Evolutionary conservation across 2,329 filamentous ascomycete species (phyloP).

Genomic region (Hypoxylon sp.): DNA sequence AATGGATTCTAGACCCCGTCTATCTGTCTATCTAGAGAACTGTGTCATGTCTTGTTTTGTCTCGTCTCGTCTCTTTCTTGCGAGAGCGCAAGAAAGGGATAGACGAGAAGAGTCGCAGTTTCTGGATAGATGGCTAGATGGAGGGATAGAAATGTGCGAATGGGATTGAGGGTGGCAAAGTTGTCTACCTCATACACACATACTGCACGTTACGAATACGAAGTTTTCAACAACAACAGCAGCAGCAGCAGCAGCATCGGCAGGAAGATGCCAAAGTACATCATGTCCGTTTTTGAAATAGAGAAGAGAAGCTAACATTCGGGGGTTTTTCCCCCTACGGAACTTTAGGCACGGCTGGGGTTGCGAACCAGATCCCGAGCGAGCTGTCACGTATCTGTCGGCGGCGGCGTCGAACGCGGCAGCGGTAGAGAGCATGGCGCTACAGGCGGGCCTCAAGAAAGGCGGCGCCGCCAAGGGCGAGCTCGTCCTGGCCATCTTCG

Average conservation of each 20-base stretch:
- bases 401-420: slow-evolving; percentile 93
- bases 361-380: slow-evolving; percentile 77
- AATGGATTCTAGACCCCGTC: slow-evolving; percentile 31
- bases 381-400: slow-evolving; percentile 87
- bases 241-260: slow-evolving; percentile 12
- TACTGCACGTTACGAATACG: slow-evolving; percentile 26
- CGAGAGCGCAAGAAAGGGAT: slow-evolving; percentile 7
- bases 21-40: slow-evolving; percentile 18
- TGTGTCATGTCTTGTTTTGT: slow-evolving; percentile 1
- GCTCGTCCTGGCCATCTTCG: slow-evolving; percentile 95
- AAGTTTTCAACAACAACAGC: slow-evolving; percentile 29
- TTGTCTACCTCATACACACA: slow-evolving; percentile 17
- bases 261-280: slow-evolving; percentile 25
- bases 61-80: slow-evolving; percentile 2
- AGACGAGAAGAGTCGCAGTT: slow-evolving; percentile 5
- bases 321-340: slow-evolving; percentile 10
- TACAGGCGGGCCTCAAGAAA: slow-evolving; percentile 90
- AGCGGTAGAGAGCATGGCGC: slow-evolving; percentile 85
- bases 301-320: slow-evolving; percentile 46
- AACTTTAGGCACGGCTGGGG: slow-evolving; percentile 89
- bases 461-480: slow-evolving; percentile 96
- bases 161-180: slow-evolving; percentile 41
- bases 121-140: slow-evolving; percentile 26
- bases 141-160: slow-evolving; percentile 28
- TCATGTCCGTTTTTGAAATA: slow-evolving; percentile 7